Base-by-base conservation (phyloP, 2,329 filamentous ascomycete genomes). In the Rhynchosporium agropyri region DNA sequence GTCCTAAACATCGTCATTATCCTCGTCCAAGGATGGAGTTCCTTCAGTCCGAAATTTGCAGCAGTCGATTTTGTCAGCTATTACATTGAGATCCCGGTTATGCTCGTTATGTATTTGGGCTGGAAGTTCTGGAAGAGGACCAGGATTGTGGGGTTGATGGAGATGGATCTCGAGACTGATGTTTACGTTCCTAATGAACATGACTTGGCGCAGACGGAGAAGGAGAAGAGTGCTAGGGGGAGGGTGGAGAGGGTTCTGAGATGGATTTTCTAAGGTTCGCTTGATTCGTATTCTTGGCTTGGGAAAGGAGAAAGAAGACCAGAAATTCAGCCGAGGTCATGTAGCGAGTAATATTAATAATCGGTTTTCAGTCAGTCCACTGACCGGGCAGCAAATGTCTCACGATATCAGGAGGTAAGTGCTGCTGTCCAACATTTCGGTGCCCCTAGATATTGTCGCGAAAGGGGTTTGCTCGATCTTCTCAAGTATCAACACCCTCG, bases 1-100 rank as follows among this genome's bases (percentile, higher is more conserved):
- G 65, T 83, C 0, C 76, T 88, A 45, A 88, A 87, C 70, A 77
- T 73, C 60, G 79, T 89, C 31, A 77, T 89, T 9, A 81, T 89
- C 3, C 77, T 89, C 1, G 80, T 88, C 0, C 86, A 89, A 67
- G 86, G 87, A 1, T 89, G 83, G 83, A 81, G 76, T 68, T 84
- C 80, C 60, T 89, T 89, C 75, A 85, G 81, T 48, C 84, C 84
- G 3, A 73, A 65, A 1, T 89, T 89, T 69, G 78, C 79, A 54
- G 77, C 75, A 1, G 83, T 88, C 12, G 79, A 82, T 69, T 89
- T 89, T 69, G 83, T 89, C 53, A 86, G 83, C 63, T 85, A 79
- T 66, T 88, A 89, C 69, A 79, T 89, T 43, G 84, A 88, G 74
- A 73, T 89, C 29, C 83, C 85, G 0, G 68, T 89, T 63, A 85